Evolutionary conservation across 2,329 filamentous ascomycete species (phyloP), one percentile per base, ranked within the genome.

Genomic region (Colletotrichum incanum): DNA sequence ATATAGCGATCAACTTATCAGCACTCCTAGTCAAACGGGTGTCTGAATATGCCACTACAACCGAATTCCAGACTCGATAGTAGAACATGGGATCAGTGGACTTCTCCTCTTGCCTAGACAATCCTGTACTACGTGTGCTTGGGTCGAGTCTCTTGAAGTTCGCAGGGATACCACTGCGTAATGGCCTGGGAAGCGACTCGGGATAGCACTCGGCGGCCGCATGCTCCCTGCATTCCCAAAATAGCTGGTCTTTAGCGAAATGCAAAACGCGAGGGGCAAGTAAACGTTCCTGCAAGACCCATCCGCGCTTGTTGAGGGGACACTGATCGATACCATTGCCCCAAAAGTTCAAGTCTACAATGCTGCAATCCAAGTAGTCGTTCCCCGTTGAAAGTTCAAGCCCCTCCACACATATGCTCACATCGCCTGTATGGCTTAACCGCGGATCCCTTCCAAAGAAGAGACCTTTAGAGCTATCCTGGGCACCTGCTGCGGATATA

Each of bases 401-500:
- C 4, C 61, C 67, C 0, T 66, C 18, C 0, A 41, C 2, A 14
- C 62, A 58, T 0, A 69, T 50, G 0, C 23, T 39, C 1, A 59
- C 8, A 16, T 41, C 2, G 23, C 14, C 7, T 1, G 23, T 54
- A 0, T 37, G 31, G 45, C 67, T 69, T 3, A 28, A 0, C 0
- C 67, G 62, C 34, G 61, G 8, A 20, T 69, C 41, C 14, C 67
- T 12, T 0, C 43, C 3, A 9, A 66, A 68, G 47, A 71, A 74
- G 0, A 75, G 16, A 0, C 73, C 67, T 3, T 66, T 61, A 5
- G 54, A 54, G 41, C 69, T 72, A n/a, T 74, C 55, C 14, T n/a
- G 47, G 3, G 76, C 73, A 1, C 54, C 63, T 5, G 69, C 60
- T 2, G 76, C 75, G 0, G 74, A 76, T 20, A 76, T 74, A 23